Evolutionary conservation across 768 basidiomycete genomes (phyloP).

Genomic region (Calocybe gangraenosa): DNA sequence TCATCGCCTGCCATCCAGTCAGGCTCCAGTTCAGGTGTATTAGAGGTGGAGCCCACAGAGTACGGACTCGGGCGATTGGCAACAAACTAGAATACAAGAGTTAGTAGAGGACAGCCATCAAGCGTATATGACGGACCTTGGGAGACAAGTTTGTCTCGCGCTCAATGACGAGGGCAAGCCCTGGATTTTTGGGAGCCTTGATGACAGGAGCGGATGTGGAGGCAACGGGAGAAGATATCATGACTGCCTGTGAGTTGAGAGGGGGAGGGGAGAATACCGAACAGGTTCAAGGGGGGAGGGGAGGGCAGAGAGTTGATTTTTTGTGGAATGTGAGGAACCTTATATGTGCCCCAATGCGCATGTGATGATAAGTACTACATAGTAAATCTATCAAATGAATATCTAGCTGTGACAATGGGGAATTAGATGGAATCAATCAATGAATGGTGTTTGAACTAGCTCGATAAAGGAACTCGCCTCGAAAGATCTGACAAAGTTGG

Average conservation of each 20-base stretch:
- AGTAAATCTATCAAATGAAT: too few relatives aligned
- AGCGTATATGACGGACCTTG: conserved; percentile 2
- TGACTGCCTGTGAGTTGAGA: too few relatives aligned
- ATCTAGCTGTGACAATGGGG: neutral
- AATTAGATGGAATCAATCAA: conserved; percentile 13
- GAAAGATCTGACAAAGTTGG: neutral
- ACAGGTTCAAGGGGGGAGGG: neutral
- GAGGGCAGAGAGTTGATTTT: too few relatives aligned
- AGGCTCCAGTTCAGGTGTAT: conserved; percentile 16
- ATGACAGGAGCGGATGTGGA: conserved; percentile 10
- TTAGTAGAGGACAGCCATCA: neutral
- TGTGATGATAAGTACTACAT: conserved; percentile 6
- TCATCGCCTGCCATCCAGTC: conserved; percentile 14
- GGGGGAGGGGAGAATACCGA: conserved; percentile 1
- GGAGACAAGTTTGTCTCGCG: neutral
- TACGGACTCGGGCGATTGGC: conserved; percentile 5
- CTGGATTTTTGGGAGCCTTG: conserved; percentile 16
- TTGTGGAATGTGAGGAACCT: too few relatives aligned
- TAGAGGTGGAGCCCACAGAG: conserved; percentile 9
- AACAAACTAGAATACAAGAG: conserved; percentile 2
- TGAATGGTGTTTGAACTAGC: conserved; percentile 8
- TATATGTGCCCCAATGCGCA: too few relatives aligned
- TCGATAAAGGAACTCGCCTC: conserved; percentile 1
- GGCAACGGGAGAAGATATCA: conserved; percentile 14
- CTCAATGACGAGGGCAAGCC: conserved; percentile 13